Evolutionary conservation across 177 flowering plant species (phyloP), one percentile per base, ranked within the genome.

Genomic region (Telopea speciosissima): DNA sequence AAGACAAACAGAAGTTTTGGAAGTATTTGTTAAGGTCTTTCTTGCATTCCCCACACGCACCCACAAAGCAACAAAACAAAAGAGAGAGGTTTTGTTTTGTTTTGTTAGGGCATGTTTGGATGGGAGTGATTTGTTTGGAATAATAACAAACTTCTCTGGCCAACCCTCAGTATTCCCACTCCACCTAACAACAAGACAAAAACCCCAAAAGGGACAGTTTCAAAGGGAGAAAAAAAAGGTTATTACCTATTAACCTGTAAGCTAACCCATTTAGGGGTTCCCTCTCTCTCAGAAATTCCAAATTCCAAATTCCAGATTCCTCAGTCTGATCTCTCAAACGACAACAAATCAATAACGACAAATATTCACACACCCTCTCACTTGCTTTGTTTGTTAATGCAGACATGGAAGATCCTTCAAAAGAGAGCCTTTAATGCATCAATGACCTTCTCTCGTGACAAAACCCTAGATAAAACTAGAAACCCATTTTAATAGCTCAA

Each of bases 221-320:
- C 21, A 25, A 22, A 49, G 72, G n/a, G 71, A 23, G 33, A 31
- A 2, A 31, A 5, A 31, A 5, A 36, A 36, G 8, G 9, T 8
- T 36, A 36, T 36, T 3, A 36, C 40, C 40, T 36, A 5, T 36
- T 36, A 36, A 36, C 40, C 40, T 36, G 31, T 4, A 28, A 28
- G 31, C 3, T 2, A 28, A 28, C 31, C 31, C 31, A 28, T 28
- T 65, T 11, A 25, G 74, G 80, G 82, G 60, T 77, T 83, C 74
- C 4, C 31, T 28, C 7, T 59, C 76, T 80, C 80, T 75, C 81
- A 81, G 78, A 87, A 90, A 87, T 85, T 86, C 87, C 89, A 83
- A 85, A 83, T 84, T 28, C 31, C 78, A 87, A 90, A 87, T 85
- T 86, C 87, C 89, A 83, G 85, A 83, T 84, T 86, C 84, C 82